Evolutionary conservation across 2,329 filamentous ascomycete species (phyloP).

Genomic region (Zymoseptoria ardabiliae): DNA sequence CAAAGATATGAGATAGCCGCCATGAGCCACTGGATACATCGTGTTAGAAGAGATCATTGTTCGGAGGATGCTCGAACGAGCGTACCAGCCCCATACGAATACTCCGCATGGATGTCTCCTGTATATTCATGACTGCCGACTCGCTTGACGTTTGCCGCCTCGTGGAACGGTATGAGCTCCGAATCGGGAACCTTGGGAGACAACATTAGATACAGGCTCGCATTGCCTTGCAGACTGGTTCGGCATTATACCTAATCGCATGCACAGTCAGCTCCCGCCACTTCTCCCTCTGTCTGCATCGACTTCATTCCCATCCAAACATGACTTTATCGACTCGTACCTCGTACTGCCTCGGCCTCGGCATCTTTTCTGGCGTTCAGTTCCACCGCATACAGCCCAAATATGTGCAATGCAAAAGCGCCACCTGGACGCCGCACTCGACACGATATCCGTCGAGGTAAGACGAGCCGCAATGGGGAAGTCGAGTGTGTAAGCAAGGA

Average conservation of each 20-base stretch:
- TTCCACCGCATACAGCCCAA: not conserved
- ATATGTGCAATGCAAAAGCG: not conserved
- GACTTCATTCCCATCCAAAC: not conserved
- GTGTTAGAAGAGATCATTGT: not conserved
- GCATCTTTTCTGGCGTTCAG: not conserved
- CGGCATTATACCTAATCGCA: not conserved
- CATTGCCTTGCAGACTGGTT: not conserved
- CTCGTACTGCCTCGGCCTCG: not conserved
- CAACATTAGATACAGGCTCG: not conserved
- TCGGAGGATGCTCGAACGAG: not conserved
- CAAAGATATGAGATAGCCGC: constrained; percentile 12
- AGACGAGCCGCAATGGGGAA: not conserved
- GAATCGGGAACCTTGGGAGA: not conserved
- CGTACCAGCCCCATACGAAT: constrained; percentile 10
- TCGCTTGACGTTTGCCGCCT: constrained; percentile 5
- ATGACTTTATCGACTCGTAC: not conserved
- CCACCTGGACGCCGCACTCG: not conserved
- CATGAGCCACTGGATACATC: constrained; percentile 10
- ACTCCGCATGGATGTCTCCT: constrained; percentile 10
- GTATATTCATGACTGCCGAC: constrained; percentile 11
- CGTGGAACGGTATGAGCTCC: constrained; percentile 10
- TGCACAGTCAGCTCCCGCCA: not conserved
- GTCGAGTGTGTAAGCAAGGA: not conserved
- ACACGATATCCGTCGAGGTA: not conserved
- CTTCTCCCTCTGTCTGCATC: not conserved